Base-by-base conservation (phyloP, 202 grass and related monocot genomes). In the Zizania palustris region DNA sequence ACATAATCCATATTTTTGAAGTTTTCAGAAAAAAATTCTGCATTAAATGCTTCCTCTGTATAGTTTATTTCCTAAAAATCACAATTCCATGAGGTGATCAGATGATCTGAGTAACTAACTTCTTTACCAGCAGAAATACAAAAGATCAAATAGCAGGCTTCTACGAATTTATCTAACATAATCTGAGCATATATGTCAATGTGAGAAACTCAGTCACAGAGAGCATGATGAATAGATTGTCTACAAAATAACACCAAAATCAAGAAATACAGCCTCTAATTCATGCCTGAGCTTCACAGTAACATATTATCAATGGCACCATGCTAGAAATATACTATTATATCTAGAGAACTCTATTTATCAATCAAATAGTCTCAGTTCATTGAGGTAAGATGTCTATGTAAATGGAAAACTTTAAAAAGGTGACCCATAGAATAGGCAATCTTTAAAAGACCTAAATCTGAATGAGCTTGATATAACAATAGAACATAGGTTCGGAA, bases 41-140 rank as follows among this genome's bases (percentile, higher is more conserved):
- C 91, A 34, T 98, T 98, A 70, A 93, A 89, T 87, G 96, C 96
- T 98, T 98, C 96, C 83, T 92, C 89, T n/a, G 81, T 95, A 80
- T 98, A 98, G 64, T 98, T 91, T 83, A 98, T 98, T 92, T 98
- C 96, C 96, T 98, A 80, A 84, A 90, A 75, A 78, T 33, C 60
- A 69, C n/a, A 55, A 20, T 20, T 55, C 16, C 62, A 84, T 37
- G 58, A 72, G 22, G 22, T n/a, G 18, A 60, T 90, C 34, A 89
- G 56, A 82, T 76, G 67, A 44, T 62, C 73, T 43, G 34, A 6
- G 40, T 67, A 74, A 10, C 13, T 48, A n/a, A 11, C 16, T 44
- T 60, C 54, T 60, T 42, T 57, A 45, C 64, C 63, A 57, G 13
- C 14, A 42, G 13, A 57, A 61, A 72, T 10, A 21, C 33, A 16